Evolutionary conservation across 345 rosid species (phyloP).

Genomic region (Brassica nigra): DNA sequence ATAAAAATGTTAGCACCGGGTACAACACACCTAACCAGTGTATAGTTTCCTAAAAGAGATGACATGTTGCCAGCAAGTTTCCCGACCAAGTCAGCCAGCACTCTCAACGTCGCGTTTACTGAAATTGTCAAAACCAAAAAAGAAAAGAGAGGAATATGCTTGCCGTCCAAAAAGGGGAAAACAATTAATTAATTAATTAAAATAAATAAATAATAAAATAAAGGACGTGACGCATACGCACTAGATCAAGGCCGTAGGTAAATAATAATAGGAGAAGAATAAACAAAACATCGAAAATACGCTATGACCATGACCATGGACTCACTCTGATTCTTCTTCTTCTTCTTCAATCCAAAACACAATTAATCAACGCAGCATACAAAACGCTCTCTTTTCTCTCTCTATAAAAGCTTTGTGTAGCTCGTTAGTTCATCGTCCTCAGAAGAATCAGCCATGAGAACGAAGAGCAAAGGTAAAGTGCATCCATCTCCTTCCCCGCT

Average conservation of each 20-base stretch:
- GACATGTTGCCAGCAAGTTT: neutral
- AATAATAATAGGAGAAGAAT: neutral
- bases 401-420: neutral
- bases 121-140: neutral
- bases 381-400: neutral
- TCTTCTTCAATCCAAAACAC: neutral
- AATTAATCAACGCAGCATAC: neutral
- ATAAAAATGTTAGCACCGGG: too few relatives aligned
- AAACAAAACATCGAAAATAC: neutral
- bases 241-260: neutral
- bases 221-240: neutral
- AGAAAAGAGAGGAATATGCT: neutral
- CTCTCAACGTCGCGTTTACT: neutral
- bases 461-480: conserved; percentile 78
- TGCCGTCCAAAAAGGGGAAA: neutral
- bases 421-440: neutral
- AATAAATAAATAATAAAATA: neutral
- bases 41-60: neutral
- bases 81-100: neutral
- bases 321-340: neutral
- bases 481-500: conserved; percentile 54
- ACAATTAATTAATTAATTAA: neutral
- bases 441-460: conserved; percentile 49
- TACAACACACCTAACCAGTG: too few relatives aligned
- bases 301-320: neutral